Conservation (phyloP, 257 asterid genomes). For the Petrea volubilis region DNA sequence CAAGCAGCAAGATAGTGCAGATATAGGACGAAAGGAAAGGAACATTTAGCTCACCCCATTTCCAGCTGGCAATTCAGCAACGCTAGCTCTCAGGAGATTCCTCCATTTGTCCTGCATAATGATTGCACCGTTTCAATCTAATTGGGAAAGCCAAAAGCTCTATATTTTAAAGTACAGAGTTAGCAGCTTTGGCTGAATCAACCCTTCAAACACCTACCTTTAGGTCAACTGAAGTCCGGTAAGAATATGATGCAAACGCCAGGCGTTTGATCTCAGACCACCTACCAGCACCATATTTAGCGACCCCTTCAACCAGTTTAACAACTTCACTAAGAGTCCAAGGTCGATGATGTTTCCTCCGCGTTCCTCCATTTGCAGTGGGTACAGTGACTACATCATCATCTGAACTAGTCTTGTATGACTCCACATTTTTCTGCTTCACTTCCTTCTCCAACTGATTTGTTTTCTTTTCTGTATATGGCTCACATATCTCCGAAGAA, state of each 20-base stretch:
- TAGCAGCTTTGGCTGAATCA: neutral
- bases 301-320: constrained; percentile 94
- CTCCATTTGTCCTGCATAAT: constrained; percentile 93
- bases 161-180: neutral
- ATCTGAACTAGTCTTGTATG: constrained; percentile 52
- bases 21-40: no score
- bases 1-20: constrained; percentile 1
- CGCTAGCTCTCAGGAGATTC: constrained; percentile 90
- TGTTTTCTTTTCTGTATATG: constrained; percentile 35
- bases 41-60: constrained; percentile 62
- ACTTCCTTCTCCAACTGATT: constrained; percentile 46
- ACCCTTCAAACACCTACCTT: constrained; percentile 53
- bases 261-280: constrained; percentile 97
- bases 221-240: constrained; percentile 95
- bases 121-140: constrained; percentile 3
- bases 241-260: constrained; percentile 80
- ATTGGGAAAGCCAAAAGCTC: neutral
- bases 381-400: constrained; percentile 47
- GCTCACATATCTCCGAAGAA: constrained; percentile 43
- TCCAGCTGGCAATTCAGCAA: constrained; percentile 71
- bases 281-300: constrained; percentile 90
- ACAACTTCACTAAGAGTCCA: constrained; percentile 90
- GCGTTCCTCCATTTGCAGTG: constrained; percentile 62
- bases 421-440: constrained; percentile 40
- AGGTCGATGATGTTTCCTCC: constrained; percentile 97